Base-by-base conservation (phyloP, 306 rosid species). In the Castanea sativa region DNA sequence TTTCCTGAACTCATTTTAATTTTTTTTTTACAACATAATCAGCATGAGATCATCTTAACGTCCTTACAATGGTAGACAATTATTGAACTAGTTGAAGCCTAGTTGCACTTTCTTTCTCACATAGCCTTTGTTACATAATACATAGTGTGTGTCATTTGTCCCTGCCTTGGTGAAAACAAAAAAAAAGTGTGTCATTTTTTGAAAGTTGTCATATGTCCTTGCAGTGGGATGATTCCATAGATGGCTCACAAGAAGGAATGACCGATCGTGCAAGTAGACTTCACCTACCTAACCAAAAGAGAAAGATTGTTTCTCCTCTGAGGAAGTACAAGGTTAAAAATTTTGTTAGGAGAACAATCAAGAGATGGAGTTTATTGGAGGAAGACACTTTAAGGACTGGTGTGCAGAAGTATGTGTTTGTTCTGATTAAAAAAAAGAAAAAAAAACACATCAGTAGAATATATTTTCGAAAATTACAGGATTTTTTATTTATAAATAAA, bases 171-270 rank as follows among this genome's bases (percentile, higher is more conserved):
- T 41, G 45, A 41, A 41, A 41, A 41, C 3, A 7, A 41, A 8
- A 41, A 38, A 41, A 41, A 41, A 8, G 45, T 8, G 9, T 35
- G 45, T 41, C 45, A 41, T 8, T 49, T 43, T 57, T 33, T 41
- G 71, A 41, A 51, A 29, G 27, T 16, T 79, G 29, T 61, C 73
- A 27, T 57, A 79, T 73, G 38, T 80, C 67, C 61, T 83, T 84
- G 73, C 84, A 92, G 98, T 92, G 95, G 97, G 59, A 82, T 76
- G 98, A 91, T 87, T 85, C 97, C n/a, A 80, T 86, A 25, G 85
- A 89, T 52, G 76, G 65, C 73, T 73, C 73, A 23, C 88, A 81
- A 2, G 90, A 53, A 27, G 72, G 35, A 73, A 32, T 9, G 70
- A 80, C 25, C 15, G 14, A 69, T 12, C 32, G 7, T 33, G 9